Evolutionary conservation across 164 flowering plant genomes (phyloP).

Genomic region (Vitis amurensis): DNA sequence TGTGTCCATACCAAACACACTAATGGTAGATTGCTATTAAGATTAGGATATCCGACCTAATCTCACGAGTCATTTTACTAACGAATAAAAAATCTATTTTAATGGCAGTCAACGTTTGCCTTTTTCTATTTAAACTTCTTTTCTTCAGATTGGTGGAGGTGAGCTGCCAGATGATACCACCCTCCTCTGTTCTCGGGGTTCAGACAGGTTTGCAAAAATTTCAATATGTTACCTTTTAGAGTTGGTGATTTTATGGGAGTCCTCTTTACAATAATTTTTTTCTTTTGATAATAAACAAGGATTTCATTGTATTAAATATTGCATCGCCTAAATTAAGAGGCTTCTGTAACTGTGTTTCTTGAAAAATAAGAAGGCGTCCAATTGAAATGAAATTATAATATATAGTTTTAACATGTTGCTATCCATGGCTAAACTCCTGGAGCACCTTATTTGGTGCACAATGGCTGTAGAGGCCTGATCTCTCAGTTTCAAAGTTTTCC

Average conservation of each 20-base stretch:
- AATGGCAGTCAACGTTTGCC: neutral
- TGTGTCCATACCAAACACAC: no score
- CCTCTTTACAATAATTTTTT: no score
- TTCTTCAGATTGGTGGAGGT: slow-evolving; percentile 90
- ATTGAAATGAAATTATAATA: no score
- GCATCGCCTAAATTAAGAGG: no score
- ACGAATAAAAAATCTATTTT: neutral
- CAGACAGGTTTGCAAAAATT: no score
- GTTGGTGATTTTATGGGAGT: neutral
- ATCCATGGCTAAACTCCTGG: neutral
- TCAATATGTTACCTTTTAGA: neutral
- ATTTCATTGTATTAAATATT: no score
- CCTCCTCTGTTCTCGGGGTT: slow-evolving; percentile 66
- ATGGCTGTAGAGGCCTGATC: neutral
- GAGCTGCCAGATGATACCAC: slow-evolving; percentile 87
- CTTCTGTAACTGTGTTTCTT: no score
- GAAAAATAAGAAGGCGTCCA: no score
- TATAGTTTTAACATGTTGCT: no score
- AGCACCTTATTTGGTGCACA: neutral
- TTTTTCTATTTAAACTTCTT: slow-evolving; percentile 18
- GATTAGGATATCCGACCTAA: neutral
- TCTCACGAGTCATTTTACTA: neutral
- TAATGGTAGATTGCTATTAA: no score
- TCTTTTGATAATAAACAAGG: no score
- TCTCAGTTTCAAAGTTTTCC: neutral